Evolutionary conservation across 2,329 filamentous ascomycete species (phyloP), one percentile per base, ranked within the genome.

Genomic region (Scolecobasidium constrictum): DNA sequence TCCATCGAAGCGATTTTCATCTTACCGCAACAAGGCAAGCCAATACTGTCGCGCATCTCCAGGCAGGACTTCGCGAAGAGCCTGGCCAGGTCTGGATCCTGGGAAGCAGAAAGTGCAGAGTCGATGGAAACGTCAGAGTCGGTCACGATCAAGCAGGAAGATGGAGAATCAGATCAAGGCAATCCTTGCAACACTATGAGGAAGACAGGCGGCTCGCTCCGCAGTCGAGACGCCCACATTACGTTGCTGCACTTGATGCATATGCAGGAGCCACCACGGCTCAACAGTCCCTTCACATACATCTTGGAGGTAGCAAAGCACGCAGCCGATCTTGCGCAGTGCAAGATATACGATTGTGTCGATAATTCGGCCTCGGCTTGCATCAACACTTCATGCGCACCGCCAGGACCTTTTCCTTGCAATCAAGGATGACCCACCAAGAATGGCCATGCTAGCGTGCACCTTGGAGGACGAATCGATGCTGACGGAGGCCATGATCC

Each of bases 301-400:
- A 15, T n/a, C 26, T n/a, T 31, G 9, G 9, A 31, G 26, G 26
- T 31, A 15, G 15, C 26, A 9, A 15, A 31, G 15, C 26, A 9
- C 9, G 26, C 15, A 15, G 33, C 33, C 9, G 4, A 15, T 4
- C 22, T 40, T n/a, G n/a, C n/a, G n/a, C n/a, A n/a, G 4, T 26
- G 21, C 38, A 31, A 31, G 18, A 12, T 40, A 4, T 40, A 40
- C 23, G 38, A 40, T 22, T 40, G 38, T 13, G 21, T 18, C 4
- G 3, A 18, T 40, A 11, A 21, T 40, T 7, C 20, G 22, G 12
- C 38, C 38, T 28, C 11, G 21, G n/a, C 19, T 40, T 2, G n/a
- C 20, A 19, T 22, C 19, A 4, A 28, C 19, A 12, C 38, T 40
- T 17, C 22, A 28, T n/a, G 19, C 21, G 15, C 19, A 40, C 15